Evolutionary conservation across 2,329 filamentous ascomycete genomes (phyloP).

Genomic region (Pseudogymnoascus sp.): DNA sequence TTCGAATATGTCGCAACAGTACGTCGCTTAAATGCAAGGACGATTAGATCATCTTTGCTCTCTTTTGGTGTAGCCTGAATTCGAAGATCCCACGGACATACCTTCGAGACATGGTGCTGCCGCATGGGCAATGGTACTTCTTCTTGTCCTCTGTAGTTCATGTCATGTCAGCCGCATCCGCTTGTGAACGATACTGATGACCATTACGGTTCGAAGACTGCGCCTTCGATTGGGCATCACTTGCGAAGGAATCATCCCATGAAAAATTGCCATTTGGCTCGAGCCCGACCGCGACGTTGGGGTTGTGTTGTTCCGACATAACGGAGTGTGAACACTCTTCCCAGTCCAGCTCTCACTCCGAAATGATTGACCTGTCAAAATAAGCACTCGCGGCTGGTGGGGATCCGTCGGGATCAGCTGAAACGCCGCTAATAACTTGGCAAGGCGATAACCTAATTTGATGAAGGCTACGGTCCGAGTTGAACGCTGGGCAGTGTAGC

Average conservation of each 20-base stretch:
- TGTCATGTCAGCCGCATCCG: neutral
- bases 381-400: neutral
- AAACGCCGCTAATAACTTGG: neutral
- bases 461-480: neutral
- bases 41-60: neutral
- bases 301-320: neutral
- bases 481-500: neutral
- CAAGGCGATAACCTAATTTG: neutral
- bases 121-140: conserved; percentile 1
- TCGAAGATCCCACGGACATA: neutral
- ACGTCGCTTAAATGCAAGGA: neutral
- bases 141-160: neutral
- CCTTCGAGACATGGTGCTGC: neutral
- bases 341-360: neutral
- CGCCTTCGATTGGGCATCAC: neutral
- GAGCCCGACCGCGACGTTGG: neutral
- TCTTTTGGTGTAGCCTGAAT: neutral
- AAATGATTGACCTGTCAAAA: neutral
- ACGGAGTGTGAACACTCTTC: neutral
- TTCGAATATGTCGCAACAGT: neutral
- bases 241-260: neutral
- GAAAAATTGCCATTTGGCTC: neutral
- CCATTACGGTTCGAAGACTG: neutral
- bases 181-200: neutral
- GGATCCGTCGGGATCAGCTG: neutral